Conservation (phyloP, 164 flowering plant genomes). For the Berberis thunbergii region DNA sequence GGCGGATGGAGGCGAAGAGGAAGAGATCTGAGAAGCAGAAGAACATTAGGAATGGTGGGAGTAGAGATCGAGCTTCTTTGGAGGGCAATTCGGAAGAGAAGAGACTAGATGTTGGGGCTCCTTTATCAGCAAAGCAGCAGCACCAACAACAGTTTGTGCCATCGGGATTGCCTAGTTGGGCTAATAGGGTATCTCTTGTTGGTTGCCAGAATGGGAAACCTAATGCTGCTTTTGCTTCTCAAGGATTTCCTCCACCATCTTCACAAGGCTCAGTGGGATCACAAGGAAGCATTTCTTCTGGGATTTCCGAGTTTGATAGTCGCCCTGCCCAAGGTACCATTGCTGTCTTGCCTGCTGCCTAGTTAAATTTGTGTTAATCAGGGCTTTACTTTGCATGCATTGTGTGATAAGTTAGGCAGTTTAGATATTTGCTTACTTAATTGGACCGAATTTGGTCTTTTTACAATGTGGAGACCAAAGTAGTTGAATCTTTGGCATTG, state of each 20-base stretch:
- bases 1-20: constrained; percentile 85
- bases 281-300: constrained; percentile 48
- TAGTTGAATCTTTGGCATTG: too few relatives aligned
- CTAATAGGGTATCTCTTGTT: constrained; percentile 11
- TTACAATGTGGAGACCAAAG: too few relatives aligned
- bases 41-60: constrained; percentile 20
- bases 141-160: constrained; percentile 13
- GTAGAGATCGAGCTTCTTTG: constrained; percentile 12
- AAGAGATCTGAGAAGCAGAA: constrained; percentile 70
- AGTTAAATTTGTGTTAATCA: background rate
- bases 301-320: constrained; percentile 36
- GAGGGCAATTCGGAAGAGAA: constrained; percentile 12
- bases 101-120: constrained; percentile 5
- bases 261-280: constrained; percentile 39
- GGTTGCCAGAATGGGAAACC: constrained; percentile 13
- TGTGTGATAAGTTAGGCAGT: background rate
- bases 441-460: too few relatives aligned
- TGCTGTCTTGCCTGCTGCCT: background rate
- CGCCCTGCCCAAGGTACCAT: constrained; percentile 33
- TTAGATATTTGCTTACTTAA: too few relatives aligned
- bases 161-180: constrained; percentile 23
- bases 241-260: constrained; percentile 7
- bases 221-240: constrained; percentile 1
- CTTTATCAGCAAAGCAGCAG: background rate
- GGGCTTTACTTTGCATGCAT: background rate